Base-by-base conservation (phyloP, 257 asterid genomes). In the Ophiorrhiza pumila region DNA sequence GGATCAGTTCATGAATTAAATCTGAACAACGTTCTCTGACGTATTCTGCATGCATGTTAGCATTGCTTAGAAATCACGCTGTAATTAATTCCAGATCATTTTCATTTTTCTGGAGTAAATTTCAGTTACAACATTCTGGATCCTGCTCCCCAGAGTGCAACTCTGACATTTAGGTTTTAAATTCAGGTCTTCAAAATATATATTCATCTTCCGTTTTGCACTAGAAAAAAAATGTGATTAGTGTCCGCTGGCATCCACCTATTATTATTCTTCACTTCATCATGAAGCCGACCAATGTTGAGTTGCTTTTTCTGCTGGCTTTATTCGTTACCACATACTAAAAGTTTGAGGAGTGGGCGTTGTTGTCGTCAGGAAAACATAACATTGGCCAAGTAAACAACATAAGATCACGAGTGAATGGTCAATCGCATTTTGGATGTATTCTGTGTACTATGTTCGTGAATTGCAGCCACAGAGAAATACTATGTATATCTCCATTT, bases 1-100 rank as follows among this genome's bases (percentile, higher is more conserved):
- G 29, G 29, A 31, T 84, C 83, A 39, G 43, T 69, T n/a, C n/a
- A n/a, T 59, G 69, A 47, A 62, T 23, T 43, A 8, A 39, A 41
- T 71, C 22, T 17, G 27, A 32, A 23, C 29, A 22, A 42, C 53
- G 53, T 13, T 27, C 20, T 35, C 2, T 67, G 56, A 22, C n/a
- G 35, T 35, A 22, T 17, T 53, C 12, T 27, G 4, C 32, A 37
- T 52, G 25, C 22, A n/a, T n/a, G n/a, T 22, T 53, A 6, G 49
- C 74, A 35, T 13, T 53, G 27, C 37, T 69, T 37, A 2, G 42
- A 8, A 31, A 9, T 41, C 13, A 37, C 29, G 37, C 23, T n/a
- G 65, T 59, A 32, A 31, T 34, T 59, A 32, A 31, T 34, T 0
- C 43, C 43, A 60, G 17, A 60, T 32, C 39, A 13, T 31, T 14